Percentiles rank a stretch among this genome's conserved stretches.
Evolutionary conservation across 176 grass and related monocot genomes (phyloP).

Genomic region (Carex kokanica): DNA sequence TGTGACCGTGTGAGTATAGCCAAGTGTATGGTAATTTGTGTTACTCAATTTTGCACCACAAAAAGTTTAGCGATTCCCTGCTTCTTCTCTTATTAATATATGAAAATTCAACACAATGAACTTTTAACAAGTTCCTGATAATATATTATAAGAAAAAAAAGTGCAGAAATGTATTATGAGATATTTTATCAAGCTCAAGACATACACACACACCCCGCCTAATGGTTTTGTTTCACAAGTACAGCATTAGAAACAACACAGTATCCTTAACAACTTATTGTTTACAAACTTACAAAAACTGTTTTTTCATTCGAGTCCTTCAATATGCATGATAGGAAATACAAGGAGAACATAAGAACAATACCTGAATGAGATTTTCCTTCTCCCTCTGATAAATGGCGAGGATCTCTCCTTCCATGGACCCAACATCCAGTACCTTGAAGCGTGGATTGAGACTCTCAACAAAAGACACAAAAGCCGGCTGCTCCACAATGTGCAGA

Average conservation of each 20-base stretch:
- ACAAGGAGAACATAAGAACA: background rate
- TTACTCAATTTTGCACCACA: background rate
- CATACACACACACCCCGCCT: background rate
- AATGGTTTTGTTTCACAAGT: background rate
- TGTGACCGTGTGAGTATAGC: background rate
- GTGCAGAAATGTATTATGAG: background rate
- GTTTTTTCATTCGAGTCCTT: background rate
- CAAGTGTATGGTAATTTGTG: background rate
- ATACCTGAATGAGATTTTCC: constrained; percentile 48
- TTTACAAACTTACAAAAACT: background rate
- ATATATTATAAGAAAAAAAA: background rate
- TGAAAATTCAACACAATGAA: background rate
- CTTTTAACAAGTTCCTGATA: background rate
- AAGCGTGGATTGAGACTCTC: constrained; percentile 76
- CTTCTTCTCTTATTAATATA: background rate
- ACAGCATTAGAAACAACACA: constrained; percentile 6
- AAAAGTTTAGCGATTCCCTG: background rate
- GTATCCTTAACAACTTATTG: background rate
- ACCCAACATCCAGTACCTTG: constrained; percentile 48
- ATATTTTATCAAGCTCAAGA: background rate
- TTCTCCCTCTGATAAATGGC: constrained; percentile 71
- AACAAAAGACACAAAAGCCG: constrained; percentile 53
- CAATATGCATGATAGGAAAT: background rate
- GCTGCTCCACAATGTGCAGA: constrained; percentile 76
- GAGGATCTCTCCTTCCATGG: constrained; percentile 64